A percentile compares a stretch with the other conserved stretches of the same genome.
These are phyloP conservation scores for Celoporthe dispersa DNA, from an alignment of 2,329 filamentous ascomycete genomes.

Conservation along the genomic window DNA sequence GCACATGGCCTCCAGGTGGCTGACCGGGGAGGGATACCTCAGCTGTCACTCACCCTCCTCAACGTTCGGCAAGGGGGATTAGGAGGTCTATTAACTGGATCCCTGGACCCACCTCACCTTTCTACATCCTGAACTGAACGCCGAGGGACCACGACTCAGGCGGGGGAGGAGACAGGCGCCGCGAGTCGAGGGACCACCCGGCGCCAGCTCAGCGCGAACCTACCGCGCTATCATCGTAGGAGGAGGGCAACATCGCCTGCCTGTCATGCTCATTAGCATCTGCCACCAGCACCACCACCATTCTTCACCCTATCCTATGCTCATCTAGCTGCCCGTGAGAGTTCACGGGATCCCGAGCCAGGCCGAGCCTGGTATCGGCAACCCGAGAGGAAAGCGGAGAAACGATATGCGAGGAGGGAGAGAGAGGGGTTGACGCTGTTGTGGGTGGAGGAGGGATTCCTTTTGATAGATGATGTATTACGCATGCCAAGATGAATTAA, in stretches of 20 bases:
- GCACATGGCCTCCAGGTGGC: background rate
- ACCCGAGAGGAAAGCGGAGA: background rate
- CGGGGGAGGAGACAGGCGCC: background rate
- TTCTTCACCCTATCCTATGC: background rate
- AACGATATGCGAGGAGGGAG: background rate
- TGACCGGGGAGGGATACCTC: background rate
- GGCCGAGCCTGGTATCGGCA: background rate
- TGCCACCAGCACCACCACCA: background rate
- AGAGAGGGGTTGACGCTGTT: no score
- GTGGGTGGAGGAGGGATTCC: background rate
- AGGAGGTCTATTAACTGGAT: background rate
- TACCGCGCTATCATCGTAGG: background rate
- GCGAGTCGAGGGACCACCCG: no score
- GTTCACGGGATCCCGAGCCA: background rate
- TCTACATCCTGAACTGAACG: background rate
- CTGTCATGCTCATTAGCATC: background rate
- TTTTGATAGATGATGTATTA: background rate
- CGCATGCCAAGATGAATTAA: background rate
- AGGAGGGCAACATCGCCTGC: background rate
- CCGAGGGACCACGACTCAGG: background rate
- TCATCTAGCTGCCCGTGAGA: background rate
- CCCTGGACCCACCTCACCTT: background rate
- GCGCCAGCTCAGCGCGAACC: no score
- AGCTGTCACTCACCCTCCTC: background rate
- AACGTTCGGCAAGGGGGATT: background rate